These are phyloP conservation scores for Chaetoceros muelleri DNA, from an alignment of 108 stramenopile species.

Conservation along the genomic window DNA sequence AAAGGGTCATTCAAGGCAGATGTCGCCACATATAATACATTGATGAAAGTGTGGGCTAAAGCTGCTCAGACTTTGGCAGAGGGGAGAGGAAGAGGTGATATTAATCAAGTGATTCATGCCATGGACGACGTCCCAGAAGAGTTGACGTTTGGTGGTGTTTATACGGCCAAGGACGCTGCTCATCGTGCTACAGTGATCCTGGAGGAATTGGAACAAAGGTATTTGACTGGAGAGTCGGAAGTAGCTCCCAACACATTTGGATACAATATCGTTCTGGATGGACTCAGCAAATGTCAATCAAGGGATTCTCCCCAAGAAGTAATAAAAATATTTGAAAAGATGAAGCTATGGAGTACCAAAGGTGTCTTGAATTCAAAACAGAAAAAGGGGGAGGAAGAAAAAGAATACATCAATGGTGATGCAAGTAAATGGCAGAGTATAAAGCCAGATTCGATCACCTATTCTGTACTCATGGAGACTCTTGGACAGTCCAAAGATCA, in stretches of 20 bases:
- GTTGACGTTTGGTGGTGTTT: neutral
- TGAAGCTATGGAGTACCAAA: neutral
- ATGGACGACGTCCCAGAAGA: neutral
- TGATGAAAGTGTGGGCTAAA: neutral
- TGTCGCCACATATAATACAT: neutral
- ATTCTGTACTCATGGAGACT: conserved; percentile 46
- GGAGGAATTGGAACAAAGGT: neutral
- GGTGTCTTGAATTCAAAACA: neutral
- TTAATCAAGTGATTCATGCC: neutral
- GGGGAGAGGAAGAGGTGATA: neutral
- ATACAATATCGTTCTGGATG: neutral
- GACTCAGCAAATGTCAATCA: neutral
- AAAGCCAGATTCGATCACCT: conserved; percentile 46
- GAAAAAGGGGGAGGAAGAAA: neutral
- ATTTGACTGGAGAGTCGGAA: neutral
- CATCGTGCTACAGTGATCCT: neutral
- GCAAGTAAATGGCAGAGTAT: conserved; percentile 6
- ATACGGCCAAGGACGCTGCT: neutral
- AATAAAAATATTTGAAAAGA: neutral
- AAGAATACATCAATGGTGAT: neutral
- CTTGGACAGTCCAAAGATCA: conserved; percentile 43
- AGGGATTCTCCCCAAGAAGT: neutral
- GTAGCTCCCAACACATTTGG: neutral
- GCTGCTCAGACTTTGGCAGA: neutral
- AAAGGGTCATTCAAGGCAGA: neutral